A percentile compares a stretch with the other conserved stretches of the same genome.
Evolutionary conservation across 2,329 filamentous ascomycete species (phyloP).

Genomic region (Endoconidiophora laricicola): DNA sequence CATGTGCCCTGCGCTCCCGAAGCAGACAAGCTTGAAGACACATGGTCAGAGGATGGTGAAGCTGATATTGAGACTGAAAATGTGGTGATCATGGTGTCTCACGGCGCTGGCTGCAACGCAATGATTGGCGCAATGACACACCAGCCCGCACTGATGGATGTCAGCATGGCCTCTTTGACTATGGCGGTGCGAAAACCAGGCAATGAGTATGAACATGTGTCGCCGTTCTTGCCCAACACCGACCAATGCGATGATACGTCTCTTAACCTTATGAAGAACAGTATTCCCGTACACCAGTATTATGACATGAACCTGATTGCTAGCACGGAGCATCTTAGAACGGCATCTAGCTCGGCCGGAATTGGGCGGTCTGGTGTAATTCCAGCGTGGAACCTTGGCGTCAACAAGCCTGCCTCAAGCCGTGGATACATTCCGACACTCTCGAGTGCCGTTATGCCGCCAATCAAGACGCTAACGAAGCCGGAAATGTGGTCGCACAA

Average conservation of each 20-base stretch:
- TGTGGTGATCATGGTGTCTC: conserved; percentile 75
- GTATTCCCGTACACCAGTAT: conserved; percentile 37
- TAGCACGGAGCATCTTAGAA: conserved; percentile 55
- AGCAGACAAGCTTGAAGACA: conserved; percentile 18
- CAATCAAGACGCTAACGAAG: conserved; percentile 19
- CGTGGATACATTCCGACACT: conserved; percentile 23
- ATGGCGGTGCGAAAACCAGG: conserved; percentile 54
- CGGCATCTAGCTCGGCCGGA: conserved; percentile 22
- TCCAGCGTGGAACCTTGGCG: conserved; percentile 6
- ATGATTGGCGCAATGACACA: conserved; percentile 82
- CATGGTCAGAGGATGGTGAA: conserved; percentile 24
- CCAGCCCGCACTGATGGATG: conserved; percentile 78
- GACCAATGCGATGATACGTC: conserved; percentile 15
- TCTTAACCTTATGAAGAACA: conserved; percentile 12
- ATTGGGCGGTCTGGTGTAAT: conserved; percentile 18
- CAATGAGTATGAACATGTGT: conserved; percentile 22
- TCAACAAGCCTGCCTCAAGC: conserved; percentile 19
- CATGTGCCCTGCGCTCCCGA: conserved; percentile 21
- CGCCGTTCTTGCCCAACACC: conserved; percentile 15
- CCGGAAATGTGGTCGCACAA: conserved; percentile 16
- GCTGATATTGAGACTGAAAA: conserved; percentile 54
- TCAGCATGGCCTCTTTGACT: conserved; percentile 78
- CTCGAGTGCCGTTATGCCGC: conserved; percentile 20
- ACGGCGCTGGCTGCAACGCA: conserved; percentile 91
- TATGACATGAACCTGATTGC: conserved; percentile 64